Base-by-base conservation (phyloP, 768 basidiomycete species). In the Paxillus ammoniavirescens region DNA sequence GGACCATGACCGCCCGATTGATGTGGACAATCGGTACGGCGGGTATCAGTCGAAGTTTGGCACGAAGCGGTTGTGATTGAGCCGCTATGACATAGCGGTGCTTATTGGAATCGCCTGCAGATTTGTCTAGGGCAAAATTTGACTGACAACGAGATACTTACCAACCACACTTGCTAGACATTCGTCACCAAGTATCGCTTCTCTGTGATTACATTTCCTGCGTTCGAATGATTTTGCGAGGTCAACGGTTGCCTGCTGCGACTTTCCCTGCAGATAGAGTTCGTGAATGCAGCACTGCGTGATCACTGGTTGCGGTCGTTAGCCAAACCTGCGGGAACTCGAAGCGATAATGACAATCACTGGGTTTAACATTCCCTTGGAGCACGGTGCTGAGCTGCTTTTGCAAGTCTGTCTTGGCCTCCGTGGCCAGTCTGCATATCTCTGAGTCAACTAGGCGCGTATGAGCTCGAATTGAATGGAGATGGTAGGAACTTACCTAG, bases 201-300 rank as follows among this genome's bases (percentile, higher is more conserved):
- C 89, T 56, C 85, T 79, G 68, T 99, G 97, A 67, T 98, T 98
- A 68, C 97, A 99, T 72, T 89, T 93, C 59, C 97, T 71, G 52
- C 96, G 80, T 72, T 98, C 96, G 60, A 97, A 98, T 0, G 77
- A 81, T 72, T 98, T 98, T 2, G 97, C 96, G 41, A 97, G 78
- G 66, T 97, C 91, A 0, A 93, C 86, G 0, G 86, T 82, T 0
- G 81, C 72, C 65, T 98, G 94, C 30, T 81, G 80, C 2, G 77
- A 64, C 54, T 80, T 83, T 12, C 93, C 94, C 52, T 87, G 82
- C 3, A 93, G 79, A 73, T 99, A 98, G 2, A 99, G 79, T 65
- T 93, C 91, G 60, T 94, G 86, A 40, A 99, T 93, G 66, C 88
- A 96, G 70, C 97, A 99, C 67, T 98, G 96, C 0, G 97, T 98